Conservation (phyloP, 2,329 filamentous ascomycete genomes). For the Colletotrichum tofieldiae region DNA sequence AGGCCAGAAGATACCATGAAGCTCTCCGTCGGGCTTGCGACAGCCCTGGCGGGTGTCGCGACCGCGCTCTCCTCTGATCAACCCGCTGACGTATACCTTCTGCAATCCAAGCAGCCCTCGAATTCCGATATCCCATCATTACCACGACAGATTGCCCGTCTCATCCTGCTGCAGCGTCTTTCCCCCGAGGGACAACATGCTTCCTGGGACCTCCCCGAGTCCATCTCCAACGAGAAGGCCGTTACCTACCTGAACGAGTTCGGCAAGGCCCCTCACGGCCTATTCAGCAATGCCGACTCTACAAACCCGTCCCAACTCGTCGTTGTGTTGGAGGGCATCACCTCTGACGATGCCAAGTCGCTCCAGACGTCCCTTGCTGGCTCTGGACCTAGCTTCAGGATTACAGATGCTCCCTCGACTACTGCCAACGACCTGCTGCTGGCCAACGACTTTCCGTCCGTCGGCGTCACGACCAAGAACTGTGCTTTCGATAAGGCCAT, state of each 20-base stretch:
- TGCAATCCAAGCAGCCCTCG: conserved; percentile 55
- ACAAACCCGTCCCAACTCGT: conserved; percentile 68
- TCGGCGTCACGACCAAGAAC: conserved; percentile 54
- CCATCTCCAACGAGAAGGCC: conserved; percentile 61
- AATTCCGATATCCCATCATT: conserved; percentile 58
- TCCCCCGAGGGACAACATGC: conserved; percentile 63
- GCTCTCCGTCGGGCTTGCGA: conserved; percentile 58
- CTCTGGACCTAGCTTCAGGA: conserved; percentile 64
- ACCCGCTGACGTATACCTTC: conserved; percentile 69
- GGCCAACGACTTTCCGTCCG: conserved; percentile 58
- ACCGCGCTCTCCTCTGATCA: conserved; percentile 54
- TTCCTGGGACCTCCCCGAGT: conserved; percentile 62
- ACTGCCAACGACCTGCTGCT: conserved; percentile 60
- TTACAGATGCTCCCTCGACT: conserved; percentile 61
- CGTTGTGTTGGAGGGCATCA: conserved; percentile 72
- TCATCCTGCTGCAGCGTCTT: conserved; percentile 73
- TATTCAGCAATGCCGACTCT: conserved; percentile 64
- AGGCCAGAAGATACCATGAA: conserved; percentile 55
- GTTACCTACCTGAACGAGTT: conserved; percentile 73
- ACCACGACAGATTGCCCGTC: conserved; percentile 68
- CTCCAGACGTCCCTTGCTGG: conserved; percentile 60
- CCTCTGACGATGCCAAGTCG: conserved; percentile 58
- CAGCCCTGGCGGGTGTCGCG: conserved; percentile 56
- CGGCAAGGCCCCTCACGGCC: conserved; percentile 65
- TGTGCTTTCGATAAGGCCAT: conserved; percentile 58